phyloP scores from a whole-genome alignment of 2,329 filamentous ascomycete genomes.

The Claviceps sp. region DNA sequence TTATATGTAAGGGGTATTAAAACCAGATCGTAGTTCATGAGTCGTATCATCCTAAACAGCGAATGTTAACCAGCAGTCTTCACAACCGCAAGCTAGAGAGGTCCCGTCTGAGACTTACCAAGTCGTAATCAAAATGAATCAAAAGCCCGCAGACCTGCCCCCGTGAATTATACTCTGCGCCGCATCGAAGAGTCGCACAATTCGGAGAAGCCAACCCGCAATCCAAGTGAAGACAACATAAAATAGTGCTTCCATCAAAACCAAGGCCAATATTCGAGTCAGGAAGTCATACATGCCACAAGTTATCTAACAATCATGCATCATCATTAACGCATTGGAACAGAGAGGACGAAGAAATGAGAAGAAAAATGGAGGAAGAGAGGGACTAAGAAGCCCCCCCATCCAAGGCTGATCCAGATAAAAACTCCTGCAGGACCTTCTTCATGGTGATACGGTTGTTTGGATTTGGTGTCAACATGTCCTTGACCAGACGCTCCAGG shows the following conservation, averaged over 20 bases:
- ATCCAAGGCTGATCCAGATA: slow-evolving; percentile 12
- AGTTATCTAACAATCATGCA: background rate
- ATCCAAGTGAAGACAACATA: too few relatives aligned
- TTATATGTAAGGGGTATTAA: too few relatives aligned
- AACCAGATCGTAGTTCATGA: too few relatives aligned
- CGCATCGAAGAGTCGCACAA: too few relatives aligned
- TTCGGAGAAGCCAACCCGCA: too few relatives aligned
- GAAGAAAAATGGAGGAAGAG: background rate
- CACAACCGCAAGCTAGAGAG: background rate
- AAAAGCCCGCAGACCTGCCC: too few relatives aligned
- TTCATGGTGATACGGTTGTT: slow-evolving; percentile 40
- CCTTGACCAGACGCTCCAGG: slow-evolving; percentile 36
- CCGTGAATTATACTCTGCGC: too few relatives aligned
- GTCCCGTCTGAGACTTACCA: background rate
- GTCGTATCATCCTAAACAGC: background rate
- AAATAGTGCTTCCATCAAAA: too few relatives aligned
- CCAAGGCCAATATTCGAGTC: too few relatives aligned
- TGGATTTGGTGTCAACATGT: slow-evolving; percentile 41
- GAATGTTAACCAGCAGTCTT: background rate
- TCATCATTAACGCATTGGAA: background rate
- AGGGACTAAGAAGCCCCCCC: background rate
- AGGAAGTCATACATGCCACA: background rate
- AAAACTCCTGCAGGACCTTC: slow-evolving; percentile 33
- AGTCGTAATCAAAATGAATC: background rate
- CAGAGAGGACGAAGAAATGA: too few relatives aligned